Conservation (phyloP, 2,329 filamentous ascomycete species). For the Sporothrix mexicana region DNA sequence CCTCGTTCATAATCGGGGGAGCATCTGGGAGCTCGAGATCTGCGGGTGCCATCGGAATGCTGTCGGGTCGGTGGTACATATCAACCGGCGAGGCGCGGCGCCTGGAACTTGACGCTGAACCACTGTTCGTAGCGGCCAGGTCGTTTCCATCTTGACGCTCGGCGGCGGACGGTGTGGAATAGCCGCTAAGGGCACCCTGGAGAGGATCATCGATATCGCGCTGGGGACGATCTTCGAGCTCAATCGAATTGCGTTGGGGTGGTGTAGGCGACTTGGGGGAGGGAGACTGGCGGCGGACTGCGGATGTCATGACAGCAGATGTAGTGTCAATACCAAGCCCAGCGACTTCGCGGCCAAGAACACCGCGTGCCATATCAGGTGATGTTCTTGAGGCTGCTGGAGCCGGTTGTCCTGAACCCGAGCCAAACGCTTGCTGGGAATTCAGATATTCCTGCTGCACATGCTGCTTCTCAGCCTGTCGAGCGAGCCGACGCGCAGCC, state of each 20-base stretch:
- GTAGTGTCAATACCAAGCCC: slow-evolving; percentile 61
- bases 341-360: slow-evolving; percentile 62
- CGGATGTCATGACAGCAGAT: slow-evolving; percentile 62
- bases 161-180: slow-evolving; percentile 15
- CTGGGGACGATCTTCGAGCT: neutral
- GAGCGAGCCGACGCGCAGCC: slow-evolving; percentile 67
- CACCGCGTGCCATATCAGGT: slow-evolving; percentile 63
- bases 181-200: neutral
- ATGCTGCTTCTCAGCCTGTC: slow-evolving; percentile 53
- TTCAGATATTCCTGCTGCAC: slow-evolving; percentile 49
- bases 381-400: neutral
- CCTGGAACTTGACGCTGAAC: slow-evolving; percentile 14
- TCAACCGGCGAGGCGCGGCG: slow-evolving; percentile 38
- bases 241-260: neutral
- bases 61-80: slow-evolving; percentile 57
- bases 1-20: slow-evolving; percentile 18
- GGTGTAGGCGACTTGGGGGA: neutral
- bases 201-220: slow-evolving; percentile 25
- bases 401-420: neutral
- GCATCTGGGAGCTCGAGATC: slow-evolving; percentile 6
- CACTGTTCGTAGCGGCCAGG: neutral
- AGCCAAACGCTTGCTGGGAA: neutral
- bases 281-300: slow-evolving; percentile 53
- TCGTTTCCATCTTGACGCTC: neutral
- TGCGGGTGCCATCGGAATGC: slow-evolving; percentile 48